These are phyloP conservation scores for Leptographium lundbergii DNA, from an alignment of 2,329 filamentous ascomycete species.

Conservation along the genomic window DNA sequence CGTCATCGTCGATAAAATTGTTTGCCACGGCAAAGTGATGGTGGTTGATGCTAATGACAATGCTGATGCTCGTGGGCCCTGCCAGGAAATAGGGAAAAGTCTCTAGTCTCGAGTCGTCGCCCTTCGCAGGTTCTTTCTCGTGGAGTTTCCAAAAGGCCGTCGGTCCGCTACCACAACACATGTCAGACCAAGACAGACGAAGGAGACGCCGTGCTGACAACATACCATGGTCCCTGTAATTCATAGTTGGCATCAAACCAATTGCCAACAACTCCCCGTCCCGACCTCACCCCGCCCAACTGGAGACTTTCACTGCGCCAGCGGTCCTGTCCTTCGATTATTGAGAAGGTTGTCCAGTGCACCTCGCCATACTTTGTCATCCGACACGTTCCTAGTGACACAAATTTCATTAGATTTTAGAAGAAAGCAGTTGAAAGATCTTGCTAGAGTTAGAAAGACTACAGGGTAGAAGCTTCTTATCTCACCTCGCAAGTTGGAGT, in stretches of 20 bases:
- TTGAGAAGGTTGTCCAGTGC: slow-evolving; percentile 58
- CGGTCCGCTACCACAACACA: background rate
- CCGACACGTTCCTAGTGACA: slow-evolving; percentile 41
- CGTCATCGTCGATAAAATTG: background rate
- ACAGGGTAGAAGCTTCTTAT: background rate
- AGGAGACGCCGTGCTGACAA: background rate
- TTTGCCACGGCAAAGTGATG: background rate
- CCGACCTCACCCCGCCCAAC: slow-evolving; percentile 52
- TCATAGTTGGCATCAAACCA: slow-evolving; percentile 73
- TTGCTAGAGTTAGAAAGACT: background rate
- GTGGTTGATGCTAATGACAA: slow-evolving; percentile 9
- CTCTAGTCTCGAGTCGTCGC: background rate
- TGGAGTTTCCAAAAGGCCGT: slow-evolving; percentile 19
- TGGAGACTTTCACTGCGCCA: slow-evolving; percentile 72
- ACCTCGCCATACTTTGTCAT: slow-evolving; percentile 59
- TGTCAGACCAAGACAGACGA: background rate
- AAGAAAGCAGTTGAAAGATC: background rate
- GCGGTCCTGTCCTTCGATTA: slow-evolving; percentile 50
- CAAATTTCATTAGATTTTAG: background rate
- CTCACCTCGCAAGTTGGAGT: slow-evolving; percentile 51
- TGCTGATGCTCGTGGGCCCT: background rate
- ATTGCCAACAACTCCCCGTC: slow-evolving; percentile 56
- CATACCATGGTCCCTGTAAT: slow-evolving; percentile 41
- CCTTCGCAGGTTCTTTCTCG: background rate
- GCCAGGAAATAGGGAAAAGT: slow-evolving; percentile 5